A percentile compares a stretch with the other conserved stretches of the same genome.
Conservation (phyloP, 257 asterid genomes). For the Catharanthus roseus region DNA sequence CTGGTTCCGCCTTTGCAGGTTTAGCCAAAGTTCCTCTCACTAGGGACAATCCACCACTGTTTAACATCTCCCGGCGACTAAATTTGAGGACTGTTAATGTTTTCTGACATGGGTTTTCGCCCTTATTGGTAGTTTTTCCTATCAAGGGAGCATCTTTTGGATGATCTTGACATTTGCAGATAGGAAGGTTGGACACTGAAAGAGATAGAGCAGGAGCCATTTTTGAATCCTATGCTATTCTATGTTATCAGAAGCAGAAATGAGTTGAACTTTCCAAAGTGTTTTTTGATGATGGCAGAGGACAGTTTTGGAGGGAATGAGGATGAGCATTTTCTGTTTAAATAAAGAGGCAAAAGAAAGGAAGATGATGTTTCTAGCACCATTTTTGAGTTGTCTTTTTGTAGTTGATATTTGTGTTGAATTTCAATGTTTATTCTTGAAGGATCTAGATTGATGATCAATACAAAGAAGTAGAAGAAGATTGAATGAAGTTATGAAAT, state of each 20-base stretch:
- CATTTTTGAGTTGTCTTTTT: neutral
- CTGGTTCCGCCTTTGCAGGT: conserved; percentile 35
- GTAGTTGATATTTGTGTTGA: neutral
- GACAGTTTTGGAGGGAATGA: conserved; percentile 36
- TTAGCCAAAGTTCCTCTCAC: conserved; percentile 30
- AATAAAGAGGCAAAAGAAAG: neutral
- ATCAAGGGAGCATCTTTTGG: conserved; percentile 25
- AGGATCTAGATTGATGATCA: conserved; percentile 29
- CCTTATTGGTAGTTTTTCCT: conserved; percentile 6
- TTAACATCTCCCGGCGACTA: conserved; percentile 36
- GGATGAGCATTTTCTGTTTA: neutral
- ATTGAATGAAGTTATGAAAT: neutral
- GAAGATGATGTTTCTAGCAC: conserved; percentile 41
- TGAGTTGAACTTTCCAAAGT: neutral
- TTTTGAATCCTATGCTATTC: neutral
- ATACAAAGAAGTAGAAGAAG: conserved; percentile 1
- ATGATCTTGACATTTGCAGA: conserved; percentile 40
- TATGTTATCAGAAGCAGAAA: neutral
- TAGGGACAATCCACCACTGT: conserved; percentile 31
- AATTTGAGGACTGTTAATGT: conserved; percentile 20
- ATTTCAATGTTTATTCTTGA: conserved; percentile 26
- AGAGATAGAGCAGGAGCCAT: conserved; percentile 43
- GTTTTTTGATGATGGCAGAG: too few species aligned
- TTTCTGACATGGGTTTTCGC: conserved; percentile 20
- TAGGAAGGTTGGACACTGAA: conserved; percentile 35